Evolutionary conservation across 345 rosid species (phyloP).

Genomic region (Lepidium aucheri): DNA sequence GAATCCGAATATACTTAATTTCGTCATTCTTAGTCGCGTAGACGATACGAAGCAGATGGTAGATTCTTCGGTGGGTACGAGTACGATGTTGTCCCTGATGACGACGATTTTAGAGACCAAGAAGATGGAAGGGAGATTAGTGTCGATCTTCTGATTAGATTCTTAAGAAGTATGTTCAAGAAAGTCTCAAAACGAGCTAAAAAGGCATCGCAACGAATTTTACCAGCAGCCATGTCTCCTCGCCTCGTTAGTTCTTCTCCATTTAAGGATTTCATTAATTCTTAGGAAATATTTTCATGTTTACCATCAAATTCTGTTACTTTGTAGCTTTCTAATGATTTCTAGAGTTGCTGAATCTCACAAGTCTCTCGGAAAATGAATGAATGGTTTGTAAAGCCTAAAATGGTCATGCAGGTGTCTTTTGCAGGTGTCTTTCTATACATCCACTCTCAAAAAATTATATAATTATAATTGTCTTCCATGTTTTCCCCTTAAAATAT

Average conservation of each 20-base stretch:
- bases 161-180: slow-evolving; percentile 52
- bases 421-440: no score
- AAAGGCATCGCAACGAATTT: slow-evolving; percentile 55
- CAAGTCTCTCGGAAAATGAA: no score
- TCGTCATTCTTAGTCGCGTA: slow-evolving; percentile 33
- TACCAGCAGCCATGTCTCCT: slow-evolving; percentile 58
- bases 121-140: slow-evolving; percentile 62
- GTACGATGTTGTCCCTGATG: slow-evolving; percentile 13
- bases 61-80: slow-evolving; percentile 34
- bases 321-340: no score
- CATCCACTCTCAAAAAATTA: no score
- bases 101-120: slow-evolving; percentile 33
- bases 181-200: slow-evolving; percentile 64
- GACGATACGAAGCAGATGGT: slow-evolving; percentile 31
- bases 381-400: no score
- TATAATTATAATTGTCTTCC: no score
- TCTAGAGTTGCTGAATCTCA: no score
- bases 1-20: background rate
- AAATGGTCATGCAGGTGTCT: no score
- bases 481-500: no score
- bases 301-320: no score
- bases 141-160: slow-evolving; percentile 56
- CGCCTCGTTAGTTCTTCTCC: slow-evolving; percentile 37
- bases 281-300: no score
- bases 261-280: no score